Conservation (phyloP, 2,329 filamentous ascomycete genomes). For the Xylariaceae sp. region DNA sequence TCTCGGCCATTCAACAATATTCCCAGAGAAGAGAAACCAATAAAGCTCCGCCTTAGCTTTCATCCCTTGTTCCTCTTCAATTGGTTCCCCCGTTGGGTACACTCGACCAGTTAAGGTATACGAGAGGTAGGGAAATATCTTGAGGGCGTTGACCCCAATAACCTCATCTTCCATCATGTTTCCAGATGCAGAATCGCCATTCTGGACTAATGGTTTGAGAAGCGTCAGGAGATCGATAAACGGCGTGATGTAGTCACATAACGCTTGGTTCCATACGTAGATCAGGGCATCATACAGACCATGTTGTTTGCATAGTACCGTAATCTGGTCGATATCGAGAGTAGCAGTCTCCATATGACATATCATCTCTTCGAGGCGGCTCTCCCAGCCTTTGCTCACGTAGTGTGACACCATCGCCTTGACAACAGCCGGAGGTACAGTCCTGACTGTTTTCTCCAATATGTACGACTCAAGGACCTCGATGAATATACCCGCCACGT, state of each 20-base stretch:
- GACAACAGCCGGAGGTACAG: slow-evolving; percentile 74
- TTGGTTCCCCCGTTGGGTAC: slow-evolving; percentile 78
- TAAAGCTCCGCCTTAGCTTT: slow-evolving; percentile 85
- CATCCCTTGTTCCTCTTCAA: slow-evolving; percentile 66
- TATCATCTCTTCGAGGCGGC: slow-evolving; percentile 84
- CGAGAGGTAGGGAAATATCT: slow-evolving; percentile 91
- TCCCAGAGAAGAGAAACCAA: slow-evolving; percentile 87
- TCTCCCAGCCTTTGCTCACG: slow-evolving; percentile 67
- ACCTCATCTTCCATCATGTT: slow-evolving; percentile 55
- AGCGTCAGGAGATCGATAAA: slow-evolving; percentile 75
- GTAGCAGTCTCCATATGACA: slow-evolving; percentile 87
- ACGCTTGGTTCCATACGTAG: slow-evolving; percentile 92
- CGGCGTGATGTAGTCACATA: slow-evolving; percentile 85
- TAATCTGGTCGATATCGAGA: slow-evolving; percentile 91
- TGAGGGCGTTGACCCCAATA: slow-evolving; percentile 68
- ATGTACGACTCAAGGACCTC: slow-evolving; percentile 87
- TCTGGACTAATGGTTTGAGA: slow-evolving; percentile 54
- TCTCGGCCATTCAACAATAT: slow-evolving; percentile 68
- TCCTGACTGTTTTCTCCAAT: slow-evolving; percentile 66
- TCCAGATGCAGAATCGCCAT: slow-evolving; percentile 47
- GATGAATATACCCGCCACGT: slow-evolving; percentile 69
- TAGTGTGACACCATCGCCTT: slow-evolving; percentile 83
- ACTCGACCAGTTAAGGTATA: slow-evolving; percentile 83
- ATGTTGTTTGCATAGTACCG: slow-evolving; percentile 83
- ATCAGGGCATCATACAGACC: slow-evolving; percentile 91